Evolutionary conservation across 2,329 filamentous ascomycete species (phyloP).

Genomic region (Phialophora macrospora): DNA sequence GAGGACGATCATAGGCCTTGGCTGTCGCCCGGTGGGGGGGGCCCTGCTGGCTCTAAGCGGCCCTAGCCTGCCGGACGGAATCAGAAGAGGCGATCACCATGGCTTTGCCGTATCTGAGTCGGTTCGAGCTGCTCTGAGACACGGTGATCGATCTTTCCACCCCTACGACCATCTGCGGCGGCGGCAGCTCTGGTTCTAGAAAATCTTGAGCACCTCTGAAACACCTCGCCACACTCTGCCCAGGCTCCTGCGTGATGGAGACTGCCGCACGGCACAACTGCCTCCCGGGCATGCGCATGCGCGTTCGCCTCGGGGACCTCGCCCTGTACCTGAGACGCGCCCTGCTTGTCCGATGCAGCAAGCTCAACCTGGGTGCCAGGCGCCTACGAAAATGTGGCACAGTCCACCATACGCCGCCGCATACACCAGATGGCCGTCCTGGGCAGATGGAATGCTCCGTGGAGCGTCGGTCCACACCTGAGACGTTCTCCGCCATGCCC

Average conservation of each 20-base stretch:
- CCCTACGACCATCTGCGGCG: too few species aligned
- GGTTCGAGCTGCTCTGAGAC: slow-evolving; percentile 25
- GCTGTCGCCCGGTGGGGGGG: slow-evolving; percentile 13
- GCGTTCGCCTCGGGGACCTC: neutral
- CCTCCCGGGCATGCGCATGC: neutral
- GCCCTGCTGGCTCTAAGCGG: slow-evolving; percentile 24
- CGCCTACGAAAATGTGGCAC: neutral
- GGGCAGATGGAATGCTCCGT: slow-evolving; percentile 1
- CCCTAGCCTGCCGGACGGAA: slow-evolving; percentile 20
- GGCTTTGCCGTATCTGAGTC: slow-evolving; percentile 5
- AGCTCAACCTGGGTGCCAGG: neutral
- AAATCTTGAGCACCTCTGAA: slow-evolving; percentile 12
- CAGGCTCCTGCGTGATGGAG: neutral
- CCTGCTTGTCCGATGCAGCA: neutral
- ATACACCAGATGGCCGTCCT: neutral
- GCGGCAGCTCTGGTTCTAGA: slow-evolving; percentile 17
- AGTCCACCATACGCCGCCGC: neutral
- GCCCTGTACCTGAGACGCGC: neutral
- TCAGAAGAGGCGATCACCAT: slow-evolving; percentile 10
- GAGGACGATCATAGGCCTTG: slow-evolving; percentile 33
- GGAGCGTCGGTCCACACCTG: neutral
- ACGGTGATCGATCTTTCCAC: slow-evolving; percentile 7
- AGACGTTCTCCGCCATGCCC: neutral
- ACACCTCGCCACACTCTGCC: slow-evolving; percentile 14
- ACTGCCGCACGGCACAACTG: slow-evolving; percentile 1